Conservation (phyloP, 1,284 basidiomycete genomes). For the Malassezia nana region DNA sequence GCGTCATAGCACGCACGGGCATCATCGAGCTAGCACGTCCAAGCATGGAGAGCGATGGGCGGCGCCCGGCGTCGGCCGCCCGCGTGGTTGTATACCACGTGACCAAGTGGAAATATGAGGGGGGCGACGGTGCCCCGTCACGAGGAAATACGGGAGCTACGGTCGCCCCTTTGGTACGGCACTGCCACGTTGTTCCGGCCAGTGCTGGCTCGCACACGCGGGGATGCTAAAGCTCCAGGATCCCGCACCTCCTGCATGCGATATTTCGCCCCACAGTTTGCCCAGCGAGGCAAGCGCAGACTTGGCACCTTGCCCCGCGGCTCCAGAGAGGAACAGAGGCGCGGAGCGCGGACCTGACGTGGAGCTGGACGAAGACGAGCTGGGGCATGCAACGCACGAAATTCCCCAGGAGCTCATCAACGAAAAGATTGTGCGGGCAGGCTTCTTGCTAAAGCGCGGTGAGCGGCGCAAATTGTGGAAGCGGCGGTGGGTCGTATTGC, state of each 20-base stretch:
- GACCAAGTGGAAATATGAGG: background rate
- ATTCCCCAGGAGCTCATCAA: conserved; percentile 47
- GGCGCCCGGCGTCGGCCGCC: background rate
- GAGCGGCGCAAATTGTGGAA: conserved; percentile 97
- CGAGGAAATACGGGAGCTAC: background rate
- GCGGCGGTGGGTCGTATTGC: conserved; percentile 93
- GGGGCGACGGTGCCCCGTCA: too few relatives aligned
- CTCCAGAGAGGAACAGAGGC: background rate
- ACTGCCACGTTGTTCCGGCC: background rate
- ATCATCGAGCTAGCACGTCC: conserved; percentile 5
- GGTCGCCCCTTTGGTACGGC: background rate
- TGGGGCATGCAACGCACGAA: conserved; percentile 57
- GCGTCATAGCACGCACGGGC: conserved; percentile 2
- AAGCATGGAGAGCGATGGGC: conserved; percentile 3
- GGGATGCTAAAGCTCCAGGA: background rate
- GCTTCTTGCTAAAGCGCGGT: conserved; percentile 89
- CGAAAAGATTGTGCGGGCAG: conserved; percentile 74
- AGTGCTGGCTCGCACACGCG: background rate
- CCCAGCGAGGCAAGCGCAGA: background rate
- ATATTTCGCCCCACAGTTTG: background rate
- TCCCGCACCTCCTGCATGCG: background rate
- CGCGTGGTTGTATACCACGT: background rate
- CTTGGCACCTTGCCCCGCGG: background rate
- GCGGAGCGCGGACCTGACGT: conserved; percentile 1
- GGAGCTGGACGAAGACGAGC: conserved; percentile 61